Base-by-base conservation (phyloP, 2,329 filamentous ascomycete genomes). In the Phialophora expanda region DNA sequence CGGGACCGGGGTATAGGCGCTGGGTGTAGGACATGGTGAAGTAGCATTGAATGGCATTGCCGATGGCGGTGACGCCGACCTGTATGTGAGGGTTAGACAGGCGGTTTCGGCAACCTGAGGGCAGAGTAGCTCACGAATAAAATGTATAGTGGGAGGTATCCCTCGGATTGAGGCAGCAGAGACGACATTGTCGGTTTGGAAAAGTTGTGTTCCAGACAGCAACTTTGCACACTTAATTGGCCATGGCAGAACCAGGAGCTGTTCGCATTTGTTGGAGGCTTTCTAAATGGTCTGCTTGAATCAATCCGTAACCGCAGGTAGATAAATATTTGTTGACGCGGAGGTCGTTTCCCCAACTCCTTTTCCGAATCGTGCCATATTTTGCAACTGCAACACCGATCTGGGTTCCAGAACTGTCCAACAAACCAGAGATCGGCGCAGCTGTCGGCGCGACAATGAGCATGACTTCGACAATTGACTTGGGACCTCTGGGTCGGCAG, bases 11-110 rank as follows among this genome's bases (percentile, higher is more conserved):
- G 56, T 98, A 99, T 75, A 98, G 87, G 77, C 92, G 90, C n/a
- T 89, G 87, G 7, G 93, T 93, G 80, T 91, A 96, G 77, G 88
- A 84, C 3, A 93, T 84, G 20, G 92, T 96, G 41, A 82, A 74
- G 80, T 96, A 96, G 75, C 91, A 88, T 82, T 97, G 93, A 55
- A 96, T 76, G 41, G 88, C 90, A 83, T 99, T 99, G 74, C 87
- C 89, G 66, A 95, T 84, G 32, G 94, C 92, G 64, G 96, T 86
- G 64, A 93, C 75, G 64, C 92, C 92, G 75, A 96, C 86, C 94
- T 97, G 70, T 28, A 44, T 17, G 56, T 41, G 26, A 4, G 26
- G 44, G 46, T 67, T 17, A 87, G 87, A 32, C 80, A 7, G 85
- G 75, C 44, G 87, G 87, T 61, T 75, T 34, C 78, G 77, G 80